Base-by-base conservation (phyloP, 2,329 filamentous ascomycete genomes). In the Erysiphe pulchra region DNA sequence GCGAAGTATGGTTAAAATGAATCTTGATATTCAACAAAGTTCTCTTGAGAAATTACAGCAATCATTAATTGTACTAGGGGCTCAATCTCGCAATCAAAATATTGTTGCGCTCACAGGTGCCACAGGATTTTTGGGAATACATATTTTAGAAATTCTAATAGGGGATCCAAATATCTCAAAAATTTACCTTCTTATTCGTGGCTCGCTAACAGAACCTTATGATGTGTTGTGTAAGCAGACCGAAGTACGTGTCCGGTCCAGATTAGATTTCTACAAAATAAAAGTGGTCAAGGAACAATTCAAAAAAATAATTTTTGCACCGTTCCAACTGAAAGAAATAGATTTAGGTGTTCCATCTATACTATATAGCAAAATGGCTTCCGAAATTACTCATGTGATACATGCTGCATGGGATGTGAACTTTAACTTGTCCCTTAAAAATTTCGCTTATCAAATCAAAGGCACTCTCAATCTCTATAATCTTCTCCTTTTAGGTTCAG, bases 401-500 rank as follows among this genome's bases (percentile, higher is more conserved):
- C 74, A 78, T 54, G 63, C 73, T 18, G 73, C 73, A 17, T 78
- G 75, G 75, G 64, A 68, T 1, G 75, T 78, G 16, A 77, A 78
- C 57, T 78, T 78, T 60, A 68, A 66, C 24, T 61, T 73, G 45
- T 64, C 66, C 4, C 60, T 78, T 1, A 59, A 58, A 36, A 70
- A 66, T 48, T 78, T 77, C 51, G 64, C 62, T 36, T 65, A 70
- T 49, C 67, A 68, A 50, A 66, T 76, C 31, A 58, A 61, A 4
- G 66, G 63, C 28, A 57, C 71, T 11, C 58, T 57, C 10, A 65
- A 73, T 49, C 57, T 75, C 0, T 55, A 74, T 33, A 56, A 62
- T 42, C 57, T 73, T 8, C 61, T 64, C 0, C 53, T 64, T 1
- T 56, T 53, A 7, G 32, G 11, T 34, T 12, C 11, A 34, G 11